Conservation (phyloP, 2,329 filamentous ascomycete genomes). For the Cytospora piceae region DNA sequence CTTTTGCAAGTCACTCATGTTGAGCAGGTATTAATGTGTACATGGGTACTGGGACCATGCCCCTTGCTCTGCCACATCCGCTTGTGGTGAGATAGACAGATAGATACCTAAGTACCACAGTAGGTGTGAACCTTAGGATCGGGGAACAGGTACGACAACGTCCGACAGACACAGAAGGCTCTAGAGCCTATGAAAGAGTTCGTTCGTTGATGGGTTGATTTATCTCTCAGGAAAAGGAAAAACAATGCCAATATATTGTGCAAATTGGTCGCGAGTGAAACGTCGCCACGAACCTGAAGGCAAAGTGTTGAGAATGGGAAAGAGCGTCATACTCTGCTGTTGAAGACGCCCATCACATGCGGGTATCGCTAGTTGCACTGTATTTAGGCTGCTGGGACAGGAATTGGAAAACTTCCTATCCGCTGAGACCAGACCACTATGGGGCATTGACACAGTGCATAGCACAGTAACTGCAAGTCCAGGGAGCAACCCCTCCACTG, state of each 20-base stretch:
- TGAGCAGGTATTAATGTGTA: constrained; percentile 31
- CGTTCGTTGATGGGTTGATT: background rate
- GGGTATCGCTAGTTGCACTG: background rate
- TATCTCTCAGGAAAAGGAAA: too few relatives aligned
- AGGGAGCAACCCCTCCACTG: background rate
- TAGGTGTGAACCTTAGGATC: background rate
- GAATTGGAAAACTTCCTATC: background rate
- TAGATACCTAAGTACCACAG: too few relatives aligned
- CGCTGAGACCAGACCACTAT: background rate
- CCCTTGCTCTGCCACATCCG: constrained; percentile 9
- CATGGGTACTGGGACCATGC: background rate
- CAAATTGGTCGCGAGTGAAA: background rate
- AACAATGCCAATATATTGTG: background rate
- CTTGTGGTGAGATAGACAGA: constrained; percentile 1
- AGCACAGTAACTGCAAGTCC: constrained; percentile 4
- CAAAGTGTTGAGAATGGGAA: background rate
- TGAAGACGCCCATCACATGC: background rate
- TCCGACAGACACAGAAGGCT: background rate
- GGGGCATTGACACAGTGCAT: constrained; percentile 9
- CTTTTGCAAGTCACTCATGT: constrained; percentile 82
- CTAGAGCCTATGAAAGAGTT: background rate
- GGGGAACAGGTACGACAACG: background rate
- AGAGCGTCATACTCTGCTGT: constrained; percentile 1
- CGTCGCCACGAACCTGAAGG: background rate
- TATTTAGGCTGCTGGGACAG: background rate